Percentiles rank a stretch among this genome's conserved stretches.
phyloP scores from a whole-genome alignment of 306 rosid genomes.

The Biancaea sappan region DNA sequence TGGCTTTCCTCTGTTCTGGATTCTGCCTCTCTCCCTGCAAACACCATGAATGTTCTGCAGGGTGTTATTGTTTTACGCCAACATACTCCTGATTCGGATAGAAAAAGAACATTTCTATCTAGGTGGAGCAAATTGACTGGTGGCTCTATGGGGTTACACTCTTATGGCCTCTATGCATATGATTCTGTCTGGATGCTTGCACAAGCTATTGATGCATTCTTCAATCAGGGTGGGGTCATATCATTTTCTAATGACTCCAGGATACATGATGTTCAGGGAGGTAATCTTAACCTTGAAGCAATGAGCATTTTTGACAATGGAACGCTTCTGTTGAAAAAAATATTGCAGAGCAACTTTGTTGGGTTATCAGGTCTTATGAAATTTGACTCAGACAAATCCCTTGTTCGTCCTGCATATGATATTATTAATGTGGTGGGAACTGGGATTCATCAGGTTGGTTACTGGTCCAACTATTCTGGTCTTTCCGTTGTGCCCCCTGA shows the following conservation, averaged over 20 bases:
- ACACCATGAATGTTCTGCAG: slow-evolving; percentile 58
- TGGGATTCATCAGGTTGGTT: slow-evolving; percentile 74
- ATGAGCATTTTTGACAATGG: slow-evolving; percentile 88
- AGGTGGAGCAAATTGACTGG: slow-evolving; percentile 82
- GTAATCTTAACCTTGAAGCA: slow-evolving; percentile 76
- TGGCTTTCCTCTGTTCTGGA: slow-evolving; percentile 87
- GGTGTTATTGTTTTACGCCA: slow-evolving; percentile 84
- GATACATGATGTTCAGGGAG: slow-evolving; percentile 36
- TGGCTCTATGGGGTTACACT: slow-evolving; percentile 68
- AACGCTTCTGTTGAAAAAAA: slow-evolving; percentile 57
- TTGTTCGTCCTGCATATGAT: slow-evolving; percentile 79
- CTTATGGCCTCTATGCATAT: slow-evolving; percentile 90
- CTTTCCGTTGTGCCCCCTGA: slow-evolving; percentile 78
- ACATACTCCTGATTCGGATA: slow-evolving; percentile 77
- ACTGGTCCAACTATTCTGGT: slow-evolving; percentile 97
- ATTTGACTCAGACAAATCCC: slow-evolving; percentile 60
- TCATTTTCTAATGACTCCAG: slow-evolving; percentile 73
- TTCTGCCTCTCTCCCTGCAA: slow-evolving; percentile 52
- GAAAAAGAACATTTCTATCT: slow-evolving; percentile 62
- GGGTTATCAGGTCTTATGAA: slow-evolving; percentile 80
- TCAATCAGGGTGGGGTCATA: slow-evolving; percentile 63
- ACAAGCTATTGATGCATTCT: slow-evolving; percentile 73
- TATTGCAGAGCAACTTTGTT: slow-evolving; percentile 60
- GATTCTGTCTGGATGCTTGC: slow-evolving; percentile 90
- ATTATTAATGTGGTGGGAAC: slow-evolving; percentile 75